These are phyloP conservation scores for Camillea tinctor DNA, from an alignment of 2,329 filamentous ascomycete species.

Conservation along the genomic window DNA sequence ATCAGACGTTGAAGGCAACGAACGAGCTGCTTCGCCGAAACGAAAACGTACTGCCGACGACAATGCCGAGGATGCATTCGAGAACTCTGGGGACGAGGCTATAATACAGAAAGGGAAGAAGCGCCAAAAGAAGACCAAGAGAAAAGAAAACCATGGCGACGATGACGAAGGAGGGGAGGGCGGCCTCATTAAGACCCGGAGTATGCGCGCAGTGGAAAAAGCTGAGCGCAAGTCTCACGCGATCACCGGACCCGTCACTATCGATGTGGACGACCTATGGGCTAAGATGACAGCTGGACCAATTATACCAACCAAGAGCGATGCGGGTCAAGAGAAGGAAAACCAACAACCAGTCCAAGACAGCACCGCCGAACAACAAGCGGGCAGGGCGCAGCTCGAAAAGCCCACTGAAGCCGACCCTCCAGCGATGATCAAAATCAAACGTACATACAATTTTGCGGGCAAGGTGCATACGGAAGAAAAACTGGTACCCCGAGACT, in stretches of 20 bases:
- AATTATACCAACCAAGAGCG: conserved; percentile 28
- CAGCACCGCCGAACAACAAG: conserved; percentile 8
- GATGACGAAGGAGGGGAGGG: conserved; percentile 59
- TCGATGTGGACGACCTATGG: conserved; percentile 72
- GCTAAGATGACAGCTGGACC: conserved; percentile 59
- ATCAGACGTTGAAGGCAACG: conserved; percentile 40
- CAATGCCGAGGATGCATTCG: conserved; percentile 48
- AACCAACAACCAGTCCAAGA: conserved; percentile 11
- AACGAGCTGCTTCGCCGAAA: conserved; percentile 24
- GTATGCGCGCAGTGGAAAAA: conserved; percentile 66
- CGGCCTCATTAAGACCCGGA: conserved; percentile 69
- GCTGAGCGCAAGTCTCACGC: conserved; percentile 54
- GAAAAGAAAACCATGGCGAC: conserved; percentile 34
- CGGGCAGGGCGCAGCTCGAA: conserved; percentile 7
- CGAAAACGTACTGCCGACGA: conserved; percentile 30
- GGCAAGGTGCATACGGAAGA: conserved; percentile 71
- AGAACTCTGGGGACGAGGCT: conserved; percentile 71
- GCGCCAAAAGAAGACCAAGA: conserved; percentile 46
- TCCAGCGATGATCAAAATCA: conserved; percentile 58
- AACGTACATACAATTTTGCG: conserved; percentile 72
- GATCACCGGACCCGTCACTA: conserved; percentile 59
- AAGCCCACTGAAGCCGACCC: conserved; percentile 21
- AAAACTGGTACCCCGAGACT: conserved; percentile 64
- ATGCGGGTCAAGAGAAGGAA: conserved; percentile 20
- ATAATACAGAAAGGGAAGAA: conserved; percentile 64